A percentile compares a stretch with the other conserved stretches of the same genome.
Conservation (phyloP, 1,139 yeast genomes). For the Kodamaea ohmeri region DNA sequence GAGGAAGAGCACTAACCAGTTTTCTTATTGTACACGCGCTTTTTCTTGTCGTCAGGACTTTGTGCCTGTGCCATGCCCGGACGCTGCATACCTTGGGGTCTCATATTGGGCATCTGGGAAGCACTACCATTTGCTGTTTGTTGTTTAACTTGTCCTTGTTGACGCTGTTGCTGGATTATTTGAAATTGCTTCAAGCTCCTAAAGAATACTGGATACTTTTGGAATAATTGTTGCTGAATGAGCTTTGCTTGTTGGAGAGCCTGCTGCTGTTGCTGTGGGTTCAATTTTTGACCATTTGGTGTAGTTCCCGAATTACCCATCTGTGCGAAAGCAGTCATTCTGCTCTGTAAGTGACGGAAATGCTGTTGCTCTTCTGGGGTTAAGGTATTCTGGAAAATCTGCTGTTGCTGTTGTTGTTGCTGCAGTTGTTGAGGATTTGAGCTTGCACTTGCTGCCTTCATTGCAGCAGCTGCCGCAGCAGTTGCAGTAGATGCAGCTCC, state of each 20-base stretch:
- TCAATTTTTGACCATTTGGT: conserved; percentile 43
- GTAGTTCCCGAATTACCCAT: conserved; percentile 49
- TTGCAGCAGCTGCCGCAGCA: conserved; percentile 4
- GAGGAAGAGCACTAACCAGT: neutral
- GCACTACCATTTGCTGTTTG: conserved; percentile 16
- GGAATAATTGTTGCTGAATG: conserved; percentile 43
- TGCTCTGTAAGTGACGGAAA: conserved; percentile 42
- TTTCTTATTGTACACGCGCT: conserved; percentile 16
- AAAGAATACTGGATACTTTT: conserved; percentile 45
- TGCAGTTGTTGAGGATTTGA: conserved; percentile 19
- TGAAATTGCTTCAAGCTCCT: conserved; percentile 45
- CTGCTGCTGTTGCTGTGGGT: conserved; percentile 46
- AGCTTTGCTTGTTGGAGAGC: conserved; percentile 45
- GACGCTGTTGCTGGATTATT: conserved; percentile 39
- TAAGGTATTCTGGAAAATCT: conserved; percentile 42
- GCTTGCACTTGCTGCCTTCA: conserved; percentile 4
- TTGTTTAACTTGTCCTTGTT: conserved; percentile 28
- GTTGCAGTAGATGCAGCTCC: conserved; percentile 7
- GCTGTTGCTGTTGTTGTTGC: conserved; percentile 46
- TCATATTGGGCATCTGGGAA: conserved; percentile 12
- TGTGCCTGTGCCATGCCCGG: conserved; percentile 10
- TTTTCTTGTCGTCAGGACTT: conserved; percentile 15
- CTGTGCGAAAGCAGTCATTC: conserved; percentile 42
- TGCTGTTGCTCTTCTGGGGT: conserved; percentile 45
- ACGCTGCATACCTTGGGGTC: neutral